A percentile compares a stretch with the other conserved stretches of the same genome.
phyloP scores from a whole-genome alignment of 305 asterid species.

The Ajuga reptans region DNA sequence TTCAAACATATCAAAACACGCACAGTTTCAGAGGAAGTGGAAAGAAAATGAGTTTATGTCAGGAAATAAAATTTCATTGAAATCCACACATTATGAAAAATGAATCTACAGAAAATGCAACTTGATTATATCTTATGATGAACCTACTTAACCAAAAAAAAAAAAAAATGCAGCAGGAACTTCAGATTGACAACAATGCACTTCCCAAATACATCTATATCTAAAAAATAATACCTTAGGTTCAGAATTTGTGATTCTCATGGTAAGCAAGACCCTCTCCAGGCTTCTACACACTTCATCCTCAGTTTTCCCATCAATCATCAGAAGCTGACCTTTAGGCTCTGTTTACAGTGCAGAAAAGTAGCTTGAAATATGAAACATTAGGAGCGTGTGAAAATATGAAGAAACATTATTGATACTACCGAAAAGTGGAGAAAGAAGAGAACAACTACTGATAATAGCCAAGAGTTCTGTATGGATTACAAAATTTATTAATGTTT shows the following conservation, averaged over 20 bases:
- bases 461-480: background rate
- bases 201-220: background rate
- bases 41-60: background rate
- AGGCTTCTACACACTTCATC: slow-evolving; percentile 85
- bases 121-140: background rate
- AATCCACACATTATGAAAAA: slow-evolving; percentile 2
- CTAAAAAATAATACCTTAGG: slow-evolving; percentile 54
- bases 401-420: background rate
- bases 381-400: background rate
- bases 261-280: slow-evolving; percentile 88
- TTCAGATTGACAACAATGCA: slow-evolving; percentile 18
- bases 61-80: background rate
- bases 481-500: background rate
- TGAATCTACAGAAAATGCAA: background rate
- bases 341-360: slow-evolving; percentile 44
- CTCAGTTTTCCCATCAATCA: slow-evolving; percentile 81
- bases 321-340: slow-evolving; percentile 96
- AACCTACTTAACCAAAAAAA: slow-evolving; percentile 2
- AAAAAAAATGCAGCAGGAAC: slow-evolving; percentile 15
- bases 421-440: too few species aligned
- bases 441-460: background rate
- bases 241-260: slow-evolving; percentile 79
- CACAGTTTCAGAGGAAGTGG: background rate
- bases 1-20: background rate
- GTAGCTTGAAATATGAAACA: slow-evolving; percentile 17